phyloP scores from a whole-genome alignment of 768 basidiomycete genomes.

The Hericium rajendrae region DNA sequence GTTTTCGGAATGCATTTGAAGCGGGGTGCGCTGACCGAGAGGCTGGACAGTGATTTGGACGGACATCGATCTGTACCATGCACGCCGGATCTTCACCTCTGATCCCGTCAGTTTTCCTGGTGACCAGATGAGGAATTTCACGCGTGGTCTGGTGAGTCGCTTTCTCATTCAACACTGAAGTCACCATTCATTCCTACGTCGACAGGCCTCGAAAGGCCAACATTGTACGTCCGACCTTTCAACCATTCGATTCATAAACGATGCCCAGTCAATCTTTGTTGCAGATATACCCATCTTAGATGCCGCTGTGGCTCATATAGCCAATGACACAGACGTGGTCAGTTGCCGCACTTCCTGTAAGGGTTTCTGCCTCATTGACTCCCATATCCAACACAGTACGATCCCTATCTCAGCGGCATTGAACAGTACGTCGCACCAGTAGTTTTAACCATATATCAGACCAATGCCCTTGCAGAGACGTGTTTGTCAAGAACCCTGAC shows the following conservation, averaged over 20 bases:
- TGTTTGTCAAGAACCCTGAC: conserved; percentile 70
- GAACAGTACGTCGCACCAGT: conserved; percentile 35
- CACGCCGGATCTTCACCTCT: conserved; percentile 57
- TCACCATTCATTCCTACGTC: not conserved
- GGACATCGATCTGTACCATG: conserved; percentile 67
- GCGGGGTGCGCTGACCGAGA: not conserved
- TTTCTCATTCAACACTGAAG: not conserved
- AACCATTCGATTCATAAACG: not conserved
- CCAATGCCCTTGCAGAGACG: conserved; percentile 31
- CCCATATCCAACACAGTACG: conserved; percentile 35
- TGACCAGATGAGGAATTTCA: conserved; percentile 44
- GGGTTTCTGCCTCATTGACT: not conserved
- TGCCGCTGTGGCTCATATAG: conserved; percentile 45
- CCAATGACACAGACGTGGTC: conserved; percentile 55
- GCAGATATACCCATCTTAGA: conserved; percentile 66
- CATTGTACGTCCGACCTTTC: conserved; percentile 26
- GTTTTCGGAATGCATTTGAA: not conserved
- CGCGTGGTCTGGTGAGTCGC: conserved; percentile 41
- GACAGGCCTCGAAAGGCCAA: conserved; percentile 35
- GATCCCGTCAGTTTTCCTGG: conserved; percentile 56
- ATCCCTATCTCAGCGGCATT: conserved; percentile 53
- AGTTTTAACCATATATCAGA: not conserved
- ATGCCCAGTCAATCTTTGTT: not conserved
- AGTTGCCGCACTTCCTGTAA: conserved; percentile 17
- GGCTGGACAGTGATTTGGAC: conserved; percentile 59